These are phyloP conservation scores for Centella asiatica DNA, from an alignment of 129 eudicot genomes.

Conservation along the genomic window DNA sequence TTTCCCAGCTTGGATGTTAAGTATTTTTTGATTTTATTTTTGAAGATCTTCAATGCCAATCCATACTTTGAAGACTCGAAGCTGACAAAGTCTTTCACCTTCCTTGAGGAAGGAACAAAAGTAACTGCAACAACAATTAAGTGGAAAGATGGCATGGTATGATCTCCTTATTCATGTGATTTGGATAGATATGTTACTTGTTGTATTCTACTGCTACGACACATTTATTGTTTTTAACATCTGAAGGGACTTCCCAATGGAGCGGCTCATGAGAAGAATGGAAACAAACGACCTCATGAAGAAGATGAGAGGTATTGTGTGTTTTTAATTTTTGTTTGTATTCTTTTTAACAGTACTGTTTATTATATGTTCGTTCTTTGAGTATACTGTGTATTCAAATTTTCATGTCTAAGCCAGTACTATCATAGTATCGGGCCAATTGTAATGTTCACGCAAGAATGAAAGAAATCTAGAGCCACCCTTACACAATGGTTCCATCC, in stretches of 20 bases:
- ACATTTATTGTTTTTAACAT: not conserved
- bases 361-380: not conserved
- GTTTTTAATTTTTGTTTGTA: too few relatives aligned
- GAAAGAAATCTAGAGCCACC: too few relatives aligned
- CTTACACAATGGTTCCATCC: too few relatives aligned
- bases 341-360: not conserved
- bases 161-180: not conserved
- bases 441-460: too few relatives aligned
- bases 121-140: slow-evolving; percentile 70
- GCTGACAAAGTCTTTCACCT: slow-evolving; percentile 73
- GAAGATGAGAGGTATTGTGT: slow-evolving; percentile 89
- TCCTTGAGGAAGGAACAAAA: slow-evolving; percentile 78
- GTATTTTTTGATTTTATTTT: not conserved
- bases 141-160: slow-evolving; percentile 95
- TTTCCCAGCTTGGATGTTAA: not conserved
- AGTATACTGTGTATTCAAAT: not conserved
- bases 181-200: not conserved
- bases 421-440: too few relatives aligned
- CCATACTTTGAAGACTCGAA: slow-evolving; percentile 78
- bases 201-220: not conserved
- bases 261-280: slow-evolving; percentile 61
- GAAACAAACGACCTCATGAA: slow-evolving; percentile 66
- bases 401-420: too few relatives aligned
- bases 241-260: slow-evolving; percentile 72
- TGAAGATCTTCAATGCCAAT: slow-evolving; percentile 68